Evolutionary conservation across 2,329 filamentous ascomycete species (phyloP).

Genomic region (Graphilbum ipis-grandicollis): DNA sequence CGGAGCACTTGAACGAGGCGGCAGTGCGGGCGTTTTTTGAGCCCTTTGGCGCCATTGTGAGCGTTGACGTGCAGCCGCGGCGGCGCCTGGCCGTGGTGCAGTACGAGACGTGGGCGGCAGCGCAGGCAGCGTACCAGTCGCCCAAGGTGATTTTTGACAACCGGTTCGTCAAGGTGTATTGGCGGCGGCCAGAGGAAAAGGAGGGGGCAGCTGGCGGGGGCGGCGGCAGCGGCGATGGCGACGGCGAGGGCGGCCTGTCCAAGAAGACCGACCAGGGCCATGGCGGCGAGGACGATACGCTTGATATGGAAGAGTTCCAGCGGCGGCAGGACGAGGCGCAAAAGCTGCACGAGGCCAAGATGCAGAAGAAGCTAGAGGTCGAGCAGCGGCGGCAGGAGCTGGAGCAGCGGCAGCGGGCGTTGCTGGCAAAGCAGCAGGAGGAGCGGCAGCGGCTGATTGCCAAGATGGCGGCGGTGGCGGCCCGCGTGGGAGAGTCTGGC

Average conservation of each 20-base stretch:
- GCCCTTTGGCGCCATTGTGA: slow-evolving; percentile 49
- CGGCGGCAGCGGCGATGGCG: background rate
- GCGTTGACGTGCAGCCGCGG: slow-evolving; percentile 48
- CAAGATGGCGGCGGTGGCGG: slow-evolving; percentile 31
- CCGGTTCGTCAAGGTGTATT: slow-evolving; percentile 71
- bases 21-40: slow-evolving; percentile 51
- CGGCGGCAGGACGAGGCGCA: slow-evolving; percentile 57
- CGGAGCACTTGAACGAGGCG: slow-evolving; percentile 49
- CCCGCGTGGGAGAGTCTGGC: slow-evolving; percentile 1
- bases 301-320: slow-evolving; percentile 54
- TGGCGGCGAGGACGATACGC: slow-evolving; percentile 20
- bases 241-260: slow-evolving; percentile 3
- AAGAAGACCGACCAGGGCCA: background rate
- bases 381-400: slow-evolving; percentile 42
- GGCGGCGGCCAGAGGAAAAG: slow-evolving; percentile 51
- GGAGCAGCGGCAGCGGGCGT: slow-evolving; percentile 43
- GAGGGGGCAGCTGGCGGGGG: slow-evolving; percentile 7
- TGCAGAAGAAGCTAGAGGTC: slow-evolving; percentile 43
- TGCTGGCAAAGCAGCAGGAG: slow-evolving; percentile 44
- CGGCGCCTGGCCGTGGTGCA: slow-evolving; percentile 53
- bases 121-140: slow-evolving; percentile 54
- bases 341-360: slow-evolving; percentile 47
- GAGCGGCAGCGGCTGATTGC: slow-evolving; percentile 46
- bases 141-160: slow-evolving; percentile 75
- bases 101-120: slow-evolving; percentile 47